Conservation (phyloP, 768 basidiomycete genomes). For the Termitomyces sp. region DNA sequence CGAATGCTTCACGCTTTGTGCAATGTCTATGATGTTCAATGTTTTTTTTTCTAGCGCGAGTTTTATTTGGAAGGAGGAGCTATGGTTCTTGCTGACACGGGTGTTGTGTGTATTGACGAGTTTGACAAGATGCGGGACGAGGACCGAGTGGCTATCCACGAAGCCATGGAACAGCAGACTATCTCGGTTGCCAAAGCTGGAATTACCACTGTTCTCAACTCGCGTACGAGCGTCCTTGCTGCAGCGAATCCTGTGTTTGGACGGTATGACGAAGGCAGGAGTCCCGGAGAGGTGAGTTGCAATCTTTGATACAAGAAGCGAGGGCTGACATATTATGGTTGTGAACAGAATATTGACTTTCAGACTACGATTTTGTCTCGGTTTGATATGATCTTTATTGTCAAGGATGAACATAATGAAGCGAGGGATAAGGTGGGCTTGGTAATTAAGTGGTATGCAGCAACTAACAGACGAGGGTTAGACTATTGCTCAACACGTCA, state of each 20-base stretch:
- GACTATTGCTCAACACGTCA: slow-evolving; percentile 96
- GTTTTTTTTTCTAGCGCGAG: slow-evolving; percentile 61
- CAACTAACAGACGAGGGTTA: slow-evolving; percentile 25
- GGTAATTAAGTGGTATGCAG: background rate
- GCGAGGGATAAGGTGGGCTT: slow-evolving; percentile 71
- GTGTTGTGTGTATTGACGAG: slow-evolving; percentile 98
- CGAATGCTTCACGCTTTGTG: slow-evolving; percentile 20
- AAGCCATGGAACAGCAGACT: slow-evolving; percentile 99
- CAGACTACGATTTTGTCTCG: slow-evolving; percentile 97
- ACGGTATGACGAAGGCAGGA: slow-evolving; percentile 93
- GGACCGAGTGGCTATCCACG: slow-evolving; percentile 97
- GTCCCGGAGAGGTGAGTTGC: slow-evolving; percentile 79
- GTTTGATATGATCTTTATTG: slow-evolving; percentile 99
- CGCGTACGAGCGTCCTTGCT: slow-evolving; percentile 91
- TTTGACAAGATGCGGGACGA: slow-evolving; percentile 99
- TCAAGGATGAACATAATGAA: slow-evolving; percentile 98
- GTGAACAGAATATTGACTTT: slow-evolving; percentile 83
- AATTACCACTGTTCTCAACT: slow-evolving; percentile 96
- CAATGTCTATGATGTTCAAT: slow-evolving; percentile 5
- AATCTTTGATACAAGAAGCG: background rate
- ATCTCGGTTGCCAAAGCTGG: slow-evolving; percentile 99
- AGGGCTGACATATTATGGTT: background rate
- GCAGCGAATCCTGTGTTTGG: slow-evolving; percentile 99
- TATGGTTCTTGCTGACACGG: slow-evolving; percentile 98
- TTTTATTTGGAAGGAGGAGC: slow-evolving; percentile 99